A percentile compares a stretch with the other conserved stretches of the same genome.
Evolutionary conservation across 768 basidiomycete genomes (phyloP).

Genomic region (Cystofilobasidium capitatum): DNA sequence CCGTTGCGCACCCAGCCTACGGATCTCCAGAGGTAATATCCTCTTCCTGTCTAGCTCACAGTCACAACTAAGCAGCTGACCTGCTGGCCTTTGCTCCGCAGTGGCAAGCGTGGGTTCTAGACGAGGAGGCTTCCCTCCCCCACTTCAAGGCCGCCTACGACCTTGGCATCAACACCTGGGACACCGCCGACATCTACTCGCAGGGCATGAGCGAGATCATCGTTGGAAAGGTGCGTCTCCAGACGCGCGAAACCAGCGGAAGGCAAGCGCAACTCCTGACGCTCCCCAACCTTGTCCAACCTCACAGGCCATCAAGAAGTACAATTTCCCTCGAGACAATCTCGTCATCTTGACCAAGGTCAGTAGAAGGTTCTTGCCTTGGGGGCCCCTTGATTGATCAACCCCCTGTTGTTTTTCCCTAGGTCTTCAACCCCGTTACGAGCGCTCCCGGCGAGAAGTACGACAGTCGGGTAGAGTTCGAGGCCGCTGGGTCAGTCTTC

Average conservation of each 20-base stretch:
- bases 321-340: slow-evolving; percentile 2
- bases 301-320: slow-evolving; percentile 14
- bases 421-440: not conserved
- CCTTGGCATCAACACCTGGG: slow-evolving; percentile 35
- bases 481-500: not conserved
- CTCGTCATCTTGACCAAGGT: not conserved
- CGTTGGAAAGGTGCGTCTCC: not conserved
- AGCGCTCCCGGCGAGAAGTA: not conserved
- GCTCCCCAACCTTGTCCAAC: not conserved
- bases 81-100: too few relatives aligned
- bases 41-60: too few relatives aligned
- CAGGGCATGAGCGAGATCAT: slow-evolving; percentile 32
- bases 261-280: not conserved
- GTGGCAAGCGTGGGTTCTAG: slow-evolving; percentile 12
- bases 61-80: too few relatives aligned
- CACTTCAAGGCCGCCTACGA: slow-evolving; percentile 37
- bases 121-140: slow-evolving; percentile 13
- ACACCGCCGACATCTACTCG: slow-evolving; percentile 41
- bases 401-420: too few relatives aligned
- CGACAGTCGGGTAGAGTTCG: not conserved
- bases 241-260: not conserved
- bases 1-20: not conserved
- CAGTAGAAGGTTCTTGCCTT: too few relatives aligned
- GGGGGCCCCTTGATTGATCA: too few relatives aligned
- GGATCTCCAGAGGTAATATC: too few relatives aligned